Conservation (phyloP, 495 filamentous ascomycete genomes). For the Lophium mytilinum region DNA sequence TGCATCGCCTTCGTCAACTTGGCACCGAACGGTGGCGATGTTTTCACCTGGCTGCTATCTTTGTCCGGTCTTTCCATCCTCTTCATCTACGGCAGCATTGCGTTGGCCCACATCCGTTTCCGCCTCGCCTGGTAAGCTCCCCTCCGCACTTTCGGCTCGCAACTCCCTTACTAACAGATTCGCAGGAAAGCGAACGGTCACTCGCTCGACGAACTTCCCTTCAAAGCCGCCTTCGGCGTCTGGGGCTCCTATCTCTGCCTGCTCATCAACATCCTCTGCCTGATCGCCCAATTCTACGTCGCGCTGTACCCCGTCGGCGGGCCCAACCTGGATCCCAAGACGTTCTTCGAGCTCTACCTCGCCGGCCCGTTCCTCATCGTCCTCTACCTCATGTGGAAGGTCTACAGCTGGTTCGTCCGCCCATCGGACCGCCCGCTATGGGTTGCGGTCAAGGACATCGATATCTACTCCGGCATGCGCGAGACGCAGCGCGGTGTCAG, state of each 20-base stretch:
- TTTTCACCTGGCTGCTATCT: slow-evolving; percentile 32
- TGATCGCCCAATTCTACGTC: slow-evolving; percentile 35
- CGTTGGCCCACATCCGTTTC: slow-evolving; percentile 14
- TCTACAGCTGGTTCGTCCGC: slow-evolving; percentile 22
- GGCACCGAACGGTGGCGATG: slow-evolving; percentile 31
- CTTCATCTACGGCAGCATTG: slow-evolving; percentile 9
- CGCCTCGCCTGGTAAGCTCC: slow-evolving; percentile 10
- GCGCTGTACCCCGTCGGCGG: slow-evolving; percentile 29
- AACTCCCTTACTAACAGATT: slow-evolving; percentile 8
- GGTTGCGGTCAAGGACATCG: slow-evolving; percentile 7
- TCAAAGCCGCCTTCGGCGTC: slow-evolving; percentile 28
- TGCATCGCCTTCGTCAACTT: slow-evolving; percentile 49
- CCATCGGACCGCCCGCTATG: slow-evolving; percentile 16
- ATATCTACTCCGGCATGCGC: slow-evolving; percentile 17
- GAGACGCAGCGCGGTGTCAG: slow-evolving; percentile 3
- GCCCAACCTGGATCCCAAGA: slow-evolving; percentile 4
- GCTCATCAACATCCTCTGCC: slow-evolving; percentile 3
- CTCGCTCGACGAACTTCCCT: slow-evolving; percentile 43
- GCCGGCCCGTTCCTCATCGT: slow-evolving; percentile 11
- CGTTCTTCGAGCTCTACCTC: slow-evolving; percentile 14
- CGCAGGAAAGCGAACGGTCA: slow-evolving; percentile 46
- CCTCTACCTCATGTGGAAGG: slow-evolving; percentile 40
- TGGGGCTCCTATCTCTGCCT: slow-evolving; percentile 6
- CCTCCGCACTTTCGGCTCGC: slow-evolving; percentile 1
- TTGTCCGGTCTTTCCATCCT: slow-evolving; percentile 11